Evolutionary conservation across 2,329 filamentous ascomycete species (phyloP).

Genomic region (Calcarisporium arbuscula): DNA sequence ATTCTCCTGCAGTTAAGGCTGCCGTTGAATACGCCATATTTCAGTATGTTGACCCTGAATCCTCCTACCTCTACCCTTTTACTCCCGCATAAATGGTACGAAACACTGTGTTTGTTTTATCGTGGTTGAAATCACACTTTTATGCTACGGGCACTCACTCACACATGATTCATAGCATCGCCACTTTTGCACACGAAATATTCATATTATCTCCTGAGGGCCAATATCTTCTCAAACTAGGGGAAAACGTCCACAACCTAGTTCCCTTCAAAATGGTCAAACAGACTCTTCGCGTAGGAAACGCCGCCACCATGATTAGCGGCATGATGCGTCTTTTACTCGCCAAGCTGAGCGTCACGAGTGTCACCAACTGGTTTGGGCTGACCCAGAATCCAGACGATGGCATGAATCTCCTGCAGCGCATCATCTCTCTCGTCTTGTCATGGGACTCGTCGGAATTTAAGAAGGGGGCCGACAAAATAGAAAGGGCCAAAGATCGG

Average conservation of each 20-base stretch:
- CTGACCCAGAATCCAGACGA: constrained; percentile 65
- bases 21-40: constrained; percentile 61
- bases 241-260: constrained; percentile 64
- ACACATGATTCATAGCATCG: constrained; percentile 44
- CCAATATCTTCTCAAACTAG: constrained; percentile 63
- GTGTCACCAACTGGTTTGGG: constrained; percentile 74
- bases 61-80: not conserved
- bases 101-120: too few relatives aligned
- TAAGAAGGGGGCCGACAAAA: constrained; percentile 55
- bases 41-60: constrained; percentile 48
- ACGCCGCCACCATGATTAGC: constrained; percentile 76
- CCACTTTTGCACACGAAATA: constrained; percentile 67
- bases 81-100: not conserved
- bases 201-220: constrained; percentile 70
- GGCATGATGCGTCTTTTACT: constrained; percentile 67
- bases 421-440: constrained; percentile 67
- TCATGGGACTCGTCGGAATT: constrained; percentile 69
- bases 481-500: constrained; percentile 53
- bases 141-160: not conserved
- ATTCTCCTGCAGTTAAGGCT: constrained; percentile 55
- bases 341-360: constrained; percentile 69
- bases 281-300: constrained; percentile 69
- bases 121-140: too few relatives aligned
- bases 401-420: constrained; percentile 74
- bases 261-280: constrained; percentile 66